These are phyloP conservation scores for Phaeosphaeriaceae sp. DNA, from an alignment of 2,329 filamentous ascomycete genomes.

Conservation along the genomic window DNA sequence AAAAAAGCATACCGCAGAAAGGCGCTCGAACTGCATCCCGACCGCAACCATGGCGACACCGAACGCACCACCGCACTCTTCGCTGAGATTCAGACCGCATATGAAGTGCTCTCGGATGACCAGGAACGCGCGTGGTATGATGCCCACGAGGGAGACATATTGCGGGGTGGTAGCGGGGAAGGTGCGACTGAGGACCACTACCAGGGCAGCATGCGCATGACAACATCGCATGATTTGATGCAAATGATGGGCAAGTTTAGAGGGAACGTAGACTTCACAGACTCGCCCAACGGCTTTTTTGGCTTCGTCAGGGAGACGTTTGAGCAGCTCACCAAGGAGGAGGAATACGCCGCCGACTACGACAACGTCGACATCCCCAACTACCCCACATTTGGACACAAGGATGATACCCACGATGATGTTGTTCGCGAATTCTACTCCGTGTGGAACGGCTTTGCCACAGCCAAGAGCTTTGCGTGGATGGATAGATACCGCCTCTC, in stretches of 20 bases:
- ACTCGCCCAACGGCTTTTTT: conserved; percentile 84
- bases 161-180: conserved; percentile 69
- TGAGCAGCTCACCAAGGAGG: conserved; percentile 79
- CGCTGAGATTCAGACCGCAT: conserved; percentile 90
- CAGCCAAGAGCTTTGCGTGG: conserved; percentile 88
- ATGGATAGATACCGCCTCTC: conserved; percentile 83
- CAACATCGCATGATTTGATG: conserved; percentile 81
- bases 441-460: conserved; percentile 81
- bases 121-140: conserved; percentile 99
- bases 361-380: conserved; percentile 67
- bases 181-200: conserved; percentile 60
- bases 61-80: conserved; percentile 85
- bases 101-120: conserved; percentile 93
- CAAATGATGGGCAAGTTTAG: conserved; percentile 82
- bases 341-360: conserved; percentile 76
- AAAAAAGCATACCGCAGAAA: conserved; percentile 92
- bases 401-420: conserved; percentile 77
- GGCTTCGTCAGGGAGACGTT: conserved; percentile 80
- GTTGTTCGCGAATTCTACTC: conserved; percentile 83
- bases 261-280: conserved; percentile 78
- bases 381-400: conserved; percentile 84
- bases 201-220: conserved; percentile 76
- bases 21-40: conserved; percentile 91
- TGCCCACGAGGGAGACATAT: conserved; percentile 85
- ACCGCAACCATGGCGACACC: conserved; percentile 88